Evolutionary conservation across 495 filamentous ascomycete species (phyloP).

Genomic region (Penicillium longicatenatum): DNA sequence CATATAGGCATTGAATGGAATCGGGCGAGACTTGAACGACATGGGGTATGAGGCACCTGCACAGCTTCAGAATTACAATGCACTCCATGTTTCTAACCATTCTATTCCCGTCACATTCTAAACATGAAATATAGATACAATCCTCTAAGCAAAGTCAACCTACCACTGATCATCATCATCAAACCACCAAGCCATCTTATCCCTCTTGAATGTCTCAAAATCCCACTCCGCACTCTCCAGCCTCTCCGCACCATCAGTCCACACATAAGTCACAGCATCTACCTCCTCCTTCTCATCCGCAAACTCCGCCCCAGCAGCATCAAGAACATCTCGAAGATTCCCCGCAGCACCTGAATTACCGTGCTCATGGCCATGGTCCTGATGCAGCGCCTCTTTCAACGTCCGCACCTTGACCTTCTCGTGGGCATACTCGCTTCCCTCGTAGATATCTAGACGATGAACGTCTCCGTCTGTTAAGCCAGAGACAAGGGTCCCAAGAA

Average conservation of each 20-base stretch:
- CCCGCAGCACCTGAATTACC: slow-evolving; percentile 13
- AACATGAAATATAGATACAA: no score
- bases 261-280: slow-evolving; percentile 79
- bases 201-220: slow-evolving; percentile 68
- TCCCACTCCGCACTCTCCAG: slow-evolving; percentile 81
- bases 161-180: slow-evolving; percentile 42
- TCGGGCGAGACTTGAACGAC: neutral
- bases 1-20: neutral
- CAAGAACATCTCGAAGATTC: slow-evolving; percentile 35
- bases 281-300: slow-evolving; percentile 53
- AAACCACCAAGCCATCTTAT: slow-evolving; percentile 65
- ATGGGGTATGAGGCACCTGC: neutral
- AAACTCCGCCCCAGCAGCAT: slow-evolving; percentile 30
- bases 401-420: slow-evolving; percentile 59
- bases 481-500: slow-evolving; percentile 77
- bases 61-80: neutral
- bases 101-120: neutral
- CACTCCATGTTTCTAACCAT: neutral
- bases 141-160: neutral
- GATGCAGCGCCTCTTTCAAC: slow-evolving; percentile 43
- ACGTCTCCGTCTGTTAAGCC: slow-evolving; percentile 80
- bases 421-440: slow-evolving; percentile 74
- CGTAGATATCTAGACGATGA: slow-evolving; percentile 76
- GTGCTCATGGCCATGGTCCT: neutral
- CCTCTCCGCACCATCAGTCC: slow-evolving; percentile 40